Conservation (phyloP, 305 asterid genomes). For the Stenogyne calaminthoides region DNA sequence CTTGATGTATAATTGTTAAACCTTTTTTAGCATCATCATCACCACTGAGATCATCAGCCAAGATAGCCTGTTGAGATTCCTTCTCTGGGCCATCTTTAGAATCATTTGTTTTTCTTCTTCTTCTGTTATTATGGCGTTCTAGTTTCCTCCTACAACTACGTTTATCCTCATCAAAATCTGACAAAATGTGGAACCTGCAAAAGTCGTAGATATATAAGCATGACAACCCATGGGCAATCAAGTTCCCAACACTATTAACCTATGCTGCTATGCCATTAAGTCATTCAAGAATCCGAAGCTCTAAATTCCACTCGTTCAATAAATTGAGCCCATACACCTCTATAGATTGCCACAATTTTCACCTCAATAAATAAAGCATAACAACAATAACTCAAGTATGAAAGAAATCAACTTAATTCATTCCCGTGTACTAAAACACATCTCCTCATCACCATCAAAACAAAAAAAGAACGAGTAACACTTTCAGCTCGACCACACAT, state of each 20-base stretch:
- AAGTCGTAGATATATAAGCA: conserved; percentile 30
- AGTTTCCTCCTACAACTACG: conserved; percentile 94
- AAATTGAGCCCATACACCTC: background rate
- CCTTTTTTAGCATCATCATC: conserved; percentile 77
- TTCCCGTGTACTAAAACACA: background rate
- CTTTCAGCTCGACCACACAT: background rate
- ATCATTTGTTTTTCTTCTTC: conserved; percentile 76
- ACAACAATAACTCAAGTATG: background rate
- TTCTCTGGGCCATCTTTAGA: conserved; percentile 50
- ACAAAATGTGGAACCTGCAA: conserved; percentile 80
- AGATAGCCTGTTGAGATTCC: conserved; percentile 46
- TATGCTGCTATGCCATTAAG: background rate
- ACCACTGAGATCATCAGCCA: conserved; percentile 58
- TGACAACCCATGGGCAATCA: conserved; percentile 7
- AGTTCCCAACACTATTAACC: conserved; percentile 1
- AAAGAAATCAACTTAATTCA: background rate
- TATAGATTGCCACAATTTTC: background rate
- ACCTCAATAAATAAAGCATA: background rate
- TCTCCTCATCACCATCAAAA: background rate
- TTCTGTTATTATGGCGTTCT: conserved; percentile 92
- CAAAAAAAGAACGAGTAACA: background rate
- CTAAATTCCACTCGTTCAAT: background rate
- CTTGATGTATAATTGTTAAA: conserved; percentile 20
- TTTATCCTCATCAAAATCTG: conserved; percentile 90
- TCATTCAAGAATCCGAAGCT: background rate